A percentile compares a stretch with the other conserved stretches of the same genome.
These are phyloP conservation scores for Haberlea rhodopensis DNA, from an alignment of 257 asterid species.

Conservation along the genomic window DNA sequence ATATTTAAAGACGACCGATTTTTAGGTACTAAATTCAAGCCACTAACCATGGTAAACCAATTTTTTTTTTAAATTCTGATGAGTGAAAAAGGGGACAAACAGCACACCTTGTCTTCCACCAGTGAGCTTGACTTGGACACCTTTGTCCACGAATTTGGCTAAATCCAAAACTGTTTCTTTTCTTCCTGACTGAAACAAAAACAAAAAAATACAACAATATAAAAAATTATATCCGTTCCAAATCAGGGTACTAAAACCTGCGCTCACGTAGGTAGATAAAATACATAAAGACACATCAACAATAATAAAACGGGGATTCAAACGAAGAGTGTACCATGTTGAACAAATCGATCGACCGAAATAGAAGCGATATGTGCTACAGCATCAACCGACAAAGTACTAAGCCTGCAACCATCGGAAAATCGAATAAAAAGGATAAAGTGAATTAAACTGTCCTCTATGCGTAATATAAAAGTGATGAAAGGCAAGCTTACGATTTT, in stretches of 20 bases:
- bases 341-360: slow-evolving; percentile 25
- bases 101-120: slow-evolving; percentile 88
- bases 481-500: slow-evolving; percentile 20
- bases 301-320: background rate
- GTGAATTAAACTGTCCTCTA: background rate
- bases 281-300: too few species aligned
- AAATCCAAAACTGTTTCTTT: slow-evolving; percentile 90
- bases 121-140: slow-evolving; percentile 90
- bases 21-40: too few species aligned
- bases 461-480: too few species aligned
- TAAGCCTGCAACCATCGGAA: slow-evolving; percentile 11
- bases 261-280: too few species aligned
- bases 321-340: slow-evolving; percentile 24
- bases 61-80: too few species aligned
- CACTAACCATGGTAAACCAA: background rate
- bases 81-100: too few species aligned
- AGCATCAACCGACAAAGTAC: slow-evolving; percentile 14
- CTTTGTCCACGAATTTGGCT: slow-evolving; percentile 91
- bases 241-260: too few species aligned
- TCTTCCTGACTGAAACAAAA: slow-evolving; percentile 71
- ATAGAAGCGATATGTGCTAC: slow-evolving; percentile 15
- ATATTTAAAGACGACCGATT: too few species aligned
- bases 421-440: background rate
- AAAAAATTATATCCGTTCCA: background rate
- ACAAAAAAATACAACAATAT: background rate